phyloP scores from a whole-genome alignment of 2,329 filamentous ascomycete genomes.

The Pyrenophora graminea region DNA sequence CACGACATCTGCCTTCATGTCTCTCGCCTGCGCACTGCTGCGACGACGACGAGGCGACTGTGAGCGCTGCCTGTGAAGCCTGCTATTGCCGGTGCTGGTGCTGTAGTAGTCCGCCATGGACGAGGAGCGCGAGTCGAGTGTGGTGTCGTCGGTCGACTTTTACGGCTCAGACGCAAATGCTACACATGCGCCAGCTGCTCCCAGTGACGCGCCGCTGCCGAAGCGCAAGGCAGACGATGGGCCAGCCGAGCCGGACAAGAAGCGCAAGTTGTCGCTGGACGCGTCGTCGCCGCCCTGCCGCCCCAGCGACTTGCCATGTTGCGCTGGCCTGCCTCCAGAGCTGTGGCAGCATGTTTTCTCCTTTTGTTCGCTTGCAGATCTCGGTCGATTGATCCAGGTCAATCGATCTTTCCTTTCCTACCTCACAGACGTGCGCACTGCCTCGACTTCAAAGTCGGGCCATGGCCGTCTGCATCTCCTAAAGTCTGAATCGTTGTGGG shows the following conservation, averaged over 20 bases:
- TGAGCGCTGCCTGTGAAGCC: slow-evolving; percentile 33
- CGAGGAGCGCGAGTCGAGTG: slow-evolving; percentile 38
- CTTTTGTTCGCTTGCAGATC: slow-evolving; percentile 64
- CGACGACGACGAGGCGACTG: slow-evolving; percentile 34
- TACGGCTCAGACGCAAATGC: slow-evolving; percentile 37
- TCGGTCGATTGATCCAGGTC: slow-evolving; percentile 69
- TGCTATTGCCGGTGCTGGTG: not conserved
- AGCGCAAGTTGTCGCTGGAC: slow-evolving; percentile 37
- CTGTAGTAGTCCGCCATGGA: slow-evolving; percentile 29
- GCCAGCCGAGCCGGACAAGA: slow-evolving; percentile 35
- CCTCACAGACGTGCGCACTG: slow-evolving; percentile 44
- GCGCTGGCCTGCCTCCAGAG: slow-evolving; percentile 59
- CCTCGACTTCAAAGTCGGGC: slow-evolving; percentile 37
- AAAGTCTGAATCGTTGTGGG: slow-evolving; percentile 72
- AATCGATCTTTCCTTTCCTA: slow-evolving; percentile 67
- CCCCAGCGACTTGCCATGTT: slow-evolving; percentile 27
- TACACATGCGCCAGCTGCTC: slow-evolving; percentile 13
- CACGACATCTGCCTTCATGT: slow-evolving; percentile 29
- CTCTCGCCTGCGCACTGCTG: slow-evolving; percentile 25
- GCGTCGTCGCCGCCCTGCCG: slow-evolving; percentile 14
- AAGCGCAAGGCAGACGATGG: slow-evolving; percentile 46
- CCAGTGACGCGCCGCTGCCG: slow-evolving; percentile 13
- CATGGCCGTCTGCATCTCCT: slow-evolving; percentile 46
- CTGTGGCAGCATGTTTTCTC: slow-evolving; percentile 73
- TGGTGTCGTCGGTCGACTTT: slow-evolving; percentile 44